Percentiles rank a stretch among this genome's conserved stretches.
phyloP scores from a whole-genome alignment of 2,329 filamentous ascomycete species.

The Setomelanomma holmii region DNA sequence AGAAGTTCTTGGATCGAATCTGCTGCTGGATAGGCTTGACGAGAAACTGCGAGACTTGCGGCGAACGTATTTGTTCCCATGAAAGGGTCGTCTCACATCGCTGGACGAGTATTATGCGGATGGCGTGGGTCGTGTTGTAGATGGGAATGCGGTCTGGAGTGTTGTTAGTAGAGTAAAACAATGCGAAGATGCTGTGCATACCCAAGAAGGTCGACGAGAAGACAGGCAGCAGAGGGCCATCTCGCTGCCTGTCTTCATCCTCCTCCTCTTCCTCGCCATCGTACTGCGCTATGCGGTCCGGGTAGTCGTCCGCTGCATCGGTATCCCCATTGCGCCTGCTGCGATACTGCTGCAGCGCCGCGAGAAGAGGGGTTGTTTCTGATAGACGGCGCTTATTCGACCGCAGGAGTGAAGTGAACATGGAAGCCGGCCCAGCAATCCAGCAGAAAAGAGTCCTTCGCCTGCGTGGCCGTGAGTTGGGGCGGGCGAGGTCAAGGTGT shows the following conservation, averaged over 20 bases:
- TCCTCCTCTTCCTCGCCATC: conserved; percentile 42
- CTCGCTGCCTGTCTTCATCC: conserved; percentile 33
- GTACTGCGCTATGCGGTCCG: conserved; percentile 28
- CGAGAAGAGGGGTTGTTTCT: conserved; percentile 47
- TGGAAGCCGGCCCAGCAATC: conserved; percentile 25
- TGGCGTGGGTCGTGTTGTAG: conserved; percentile 88
- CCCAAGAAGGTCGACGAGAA: conserved; percentile 50
- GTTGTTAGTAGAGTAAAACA: conserved; percentile 36
- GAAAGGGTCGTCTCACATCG: conserved; percentile 90
- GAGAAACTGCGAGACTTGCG: conserved; percentile 93
- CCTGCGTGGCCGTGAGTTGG: conserved; percentile 15
- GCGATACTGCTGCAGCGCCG: conserved; percentile 40
- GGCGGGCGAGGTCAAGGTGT: conserved; percentile 4
- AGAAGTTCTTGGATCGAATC: conserved; percentile 83
- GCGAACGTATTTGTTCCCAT: conserved; percentile 95
- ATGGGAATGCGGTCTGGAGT: conserved; percentile 80
- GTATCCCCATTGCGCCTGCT: conserved; percentile 31
- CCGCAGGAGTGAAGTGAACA: conserved; percentile 49
- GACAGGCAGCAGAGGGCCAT: conserved; percentile 49
- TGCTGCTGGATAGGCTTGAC: conserved; percentile 95
- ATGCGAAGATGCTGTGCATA: conserved; percentile 21
- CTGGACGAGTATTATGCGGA: conserved; percentile 81
- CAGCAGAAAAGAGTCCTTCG: conserved; percentile 12
- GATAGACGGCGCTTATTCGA: conserved; percentile 36
- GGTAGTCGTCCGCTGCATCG: conserved; percentile 29